Evolutionary conservation across 2,329 filamentous ascomycete species (phyloP).

Genomic region (Fusarium sp.): DNA sequence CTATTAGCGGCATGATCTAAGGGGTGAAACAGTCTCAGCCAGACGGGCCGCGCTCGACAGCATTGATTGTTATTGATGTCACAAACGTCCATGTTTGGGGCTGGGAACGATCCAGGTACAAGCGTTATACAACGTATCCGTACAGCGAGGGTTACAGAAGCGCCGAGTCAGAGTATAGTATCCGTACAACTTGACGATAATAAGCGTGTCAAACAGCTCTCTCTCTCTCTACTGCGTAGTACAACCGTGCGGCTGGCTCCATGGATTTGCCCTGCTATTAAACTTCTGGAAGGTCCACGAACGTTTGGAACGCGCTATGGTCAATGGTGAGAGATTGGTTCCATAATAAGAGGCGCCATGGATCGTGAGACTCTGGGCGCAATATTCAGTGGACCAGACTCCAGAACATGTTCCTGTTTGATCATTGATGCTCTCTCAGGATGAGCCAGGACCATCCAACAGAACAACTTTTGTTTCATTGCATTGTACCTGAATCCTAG

Average conservation of each 20-base stretch:
- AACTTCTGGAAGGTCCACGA: conserved; percentile 49
- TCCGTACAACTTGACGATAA: conserved; percentile 9
- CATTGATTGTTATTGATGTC: conserved; percentile 41
- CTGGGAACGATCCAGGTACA: conserved; percentile 38
- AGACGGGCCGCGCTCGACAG: conserved; percentile 30
- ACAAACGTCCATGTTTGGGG: conserved; percentile 31
- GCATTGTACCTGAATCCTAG: no score
- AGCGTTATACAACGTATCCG: background rate
- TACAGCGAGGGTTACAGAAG: conserved; percentile 22
- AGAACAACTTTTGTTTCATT: background rate
- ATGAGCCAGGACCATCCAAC: conserved; percentile 30
- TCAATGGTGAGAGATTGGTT: conserved; percentile 46
- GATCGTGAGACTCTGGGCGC: conserved; percentile 38
- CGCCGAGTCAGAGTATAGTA: conserved; percentile 28
- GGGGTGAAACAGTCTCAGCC: conserved; percentile 46
- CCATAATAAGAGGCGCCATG: conserved; percentile 47
- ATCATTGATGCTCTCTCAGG: conserved; percentile 20
- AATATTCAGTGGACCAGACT: conserved; percentile 46
- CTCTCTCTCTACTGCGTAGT: no score
- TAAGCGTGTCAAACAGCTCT: conserved; percentile 27
- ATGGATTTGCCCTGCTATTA: conserved; percentile 46
- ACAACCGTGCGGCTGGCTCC: conserved; percentile 44
- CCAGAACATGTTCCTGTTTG: no score
- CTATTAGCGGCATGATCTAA: conserved; percentile 28
- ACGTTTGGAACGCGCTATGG: conserved; percentile 49